These are phyloP conservation scores for Oldenlandia corymbosa DNA, from an alignment of 257 asterid species.

Conservation along the genomic window DNA sequence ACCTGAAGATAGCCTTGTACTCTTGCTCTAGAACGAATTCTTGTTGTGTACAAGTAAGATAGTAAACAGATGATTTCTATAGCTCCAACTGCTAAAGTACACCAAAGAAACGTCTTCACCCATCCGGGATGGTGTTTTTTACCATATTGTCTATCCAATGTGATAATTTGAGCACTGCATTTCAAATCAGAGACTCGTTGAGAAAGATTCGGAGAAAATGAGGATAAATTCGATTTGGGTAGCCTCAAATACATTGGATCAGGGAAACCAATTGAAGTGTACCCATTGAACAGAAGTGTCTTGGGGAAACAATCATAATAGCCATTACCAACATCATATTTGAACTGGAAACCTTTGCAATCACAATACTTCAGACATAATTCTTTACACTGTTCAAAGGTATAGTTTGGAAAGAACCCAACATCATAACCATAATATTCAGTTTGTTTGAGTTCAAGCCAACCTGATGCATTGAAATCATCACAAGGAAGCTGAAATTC, in stretches of 20 bases:
- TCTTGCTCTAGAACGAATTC: background rate
- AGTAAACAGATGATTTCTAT: conserved; percentile 22
- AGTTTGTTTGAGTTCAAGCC: conserved; percentile 17
- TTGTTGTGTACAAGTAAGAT: conserved; percentile 20
- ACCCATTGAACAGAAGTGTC: conserved; percentile 25
- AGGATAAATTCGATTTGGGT: background rate
- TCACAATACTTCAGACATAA: conserved; percentile 23
- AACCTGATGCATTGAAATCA: background rate
- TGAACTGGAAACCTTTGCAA: conserved; percentile 39
- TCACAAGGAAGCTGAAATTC: conserved; percentile 22
- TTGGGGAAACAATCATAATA: conserved; percentile 28
- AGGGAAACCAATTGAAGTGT: conserved; percentile 8
- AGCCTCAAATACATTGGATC: conserved; percentile 19
- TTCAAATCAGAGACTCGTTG: background rate
- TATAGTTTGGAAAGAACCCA: conserved; percentile 13
- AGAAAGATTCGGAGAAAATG: background rate
- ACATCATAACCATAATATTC: conserved; percentile 41
- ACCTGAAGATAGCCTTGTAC: conserved; percentile 22
- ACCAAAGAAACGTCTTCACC: conserved; percentile 2
- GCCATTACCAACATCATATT: background rate
- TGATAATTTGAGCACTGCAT: background rate
- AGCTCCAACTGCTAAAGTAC: conserved; percentile 9
- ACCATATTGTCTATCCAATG: background rate
- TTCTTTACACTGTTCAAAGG: conserved; percentile 19
- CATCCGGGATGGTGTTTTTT: background rate